Base-by-base conservation (phyloP, 352 stramenopile species). In the Pythium rhizo-oryzae region DNA sequence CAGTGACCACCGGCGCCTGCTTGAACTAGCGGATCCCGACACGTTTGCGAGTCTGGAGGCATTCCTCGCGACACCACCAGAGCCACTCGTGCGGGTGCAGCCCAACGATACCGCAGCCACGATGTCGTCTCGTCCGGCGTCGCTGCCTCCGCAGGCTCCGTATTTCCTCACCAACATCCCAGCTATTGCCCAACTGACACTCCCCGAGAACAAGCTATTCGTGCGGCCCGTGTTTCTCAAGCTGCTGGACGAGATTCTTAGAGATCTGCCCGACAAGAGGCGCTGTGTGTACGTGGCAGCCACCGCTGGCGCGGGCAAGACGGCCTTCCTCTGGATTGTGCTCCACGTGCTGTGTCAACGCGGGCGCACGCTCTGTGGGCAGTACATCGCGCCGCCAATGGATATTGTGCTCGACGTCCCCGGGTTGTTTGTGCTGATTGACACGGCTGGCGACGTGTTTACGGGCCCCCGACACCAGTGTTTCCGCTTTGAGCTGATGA, bases 381-480 rank as follows among this genome's bases (percentile, higher is more conserved):
- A 25, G 5, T 15, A 30, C 46, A 19, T 53, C 21, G 46, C 46
- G 21, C 46, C 46, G 8, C 46, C 46, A 19, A 53, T 53, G 46
- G 46, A 53, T 53, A 53, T 53, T 28, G 46, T 53, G 46, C 21
- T 53, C n/a, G n/a, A 53, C 46, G 46, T 53, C 19, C 21, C n/a
- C 46, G 21, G 46, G 46, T 21, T 53, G 19, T 53, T 53, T 33
- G 13, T 53, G 8, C 19, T 53, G n/a, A 53, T 53, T 21, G 24
- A 28, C n/a, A 53, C 46, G 46, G 21, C 46, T 12, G 46, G n/a
- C 46, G 8, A 53, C n/a, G 24, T 53, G 7, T 53, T 53, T 18
- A 53, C 46, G n/a, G 46, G 46, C 5, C 46, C 46, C 9, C 46
- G 46, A 12, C 8, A 30, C n/a, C 19, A 53, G 46, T 53, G 46